These are phyloP conservation scores for Cyphellophora europaea DNA, from an alignment of 2,329 filamentous ascomycete genomes.

Conservation along the genomic window DNA sequence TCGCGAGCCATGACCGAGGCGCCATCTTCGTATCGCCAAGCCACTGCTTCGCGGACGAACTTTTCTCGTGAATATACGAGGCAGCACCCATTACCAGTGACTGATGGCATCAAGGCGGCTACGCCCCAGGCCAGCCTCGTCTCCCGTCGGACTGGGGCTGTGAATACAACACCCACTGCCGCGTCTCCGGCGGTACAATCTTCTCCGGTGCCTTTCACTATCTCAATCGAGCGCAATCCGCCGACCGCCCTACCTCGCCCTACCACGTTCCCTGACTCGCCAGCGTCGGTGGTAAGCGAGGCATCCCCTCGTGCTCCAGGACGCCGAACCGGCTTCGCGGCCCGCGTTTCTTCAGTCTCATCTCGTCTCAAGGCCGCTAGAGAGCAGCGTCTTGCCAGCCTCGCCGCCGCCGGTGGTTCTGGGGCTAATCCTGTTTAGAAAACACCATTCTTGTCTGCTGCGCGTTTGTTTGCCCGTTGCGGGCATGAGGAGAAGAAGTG, in stretches of 20 bases:
- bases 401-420: no score
- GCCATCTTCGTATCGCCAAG: neutral
- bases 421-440: no score
- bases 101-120: neutral
- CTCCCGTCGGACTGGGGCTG: neutral
- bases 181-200: neutral
- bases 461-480: no score
- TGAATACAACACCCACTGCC: conserved; percentile 8
- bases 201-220: conserved; percentile 1
- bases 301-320: neutral
- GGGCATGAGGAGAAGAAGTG: no score
- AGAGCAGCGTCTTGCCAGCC: conserved; percentile 9
- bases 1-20: conserved; percentile 34
- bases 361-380: conserved; percentile 16
- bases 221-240: conserved; percentile 1
- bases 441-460: no score
- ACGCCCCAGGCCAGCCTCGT: neutral
- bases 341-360: conserved; percentile 16
- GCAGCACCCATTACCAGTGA: conserved; percentile 20
- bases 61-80: conserved; percentile 23
- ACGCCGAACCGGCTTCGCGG: conserved; percentile 17
- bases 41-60: conserved; percentile 23
- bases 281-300: neutral
- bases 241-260: neutral
- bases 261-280: conserved; percentile 1